Base-by-base conservation (phyloP, 129 eudicot species). In the Erigeron canadensis region DNA sequence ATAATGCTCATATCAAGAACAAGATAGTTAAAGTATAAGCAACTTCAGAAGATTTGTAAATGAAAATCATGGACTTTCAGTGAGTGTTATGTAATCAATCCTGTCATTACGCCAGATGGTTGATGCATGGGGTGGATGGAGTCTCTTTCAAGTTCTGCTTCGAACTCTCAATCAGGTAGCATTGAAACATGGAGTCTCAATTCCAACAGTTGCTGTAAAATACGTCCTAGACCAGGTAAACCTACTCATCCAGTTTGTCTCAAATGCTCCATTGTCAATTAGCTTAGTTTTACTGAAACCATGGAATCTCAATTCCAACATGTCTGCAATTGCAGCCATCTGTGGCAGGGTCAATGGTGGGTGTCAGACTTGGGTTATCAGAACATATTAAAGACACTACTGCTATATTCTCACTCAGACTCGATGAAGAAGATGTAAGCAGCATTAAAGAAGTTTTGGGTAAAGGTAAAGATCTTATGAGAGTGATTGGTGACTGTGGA, bases 111-210 rank as follows among this genome's bases (percentile, higher is more conserved):
- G 54, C 40, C 85, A 95, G 99, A 90, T 95, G 97, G 94, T 95
- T 76, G 99, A 95, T 83, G 99, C 99, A 37, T 95, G 99, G 99
- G 99, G 99, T 56, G 97, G 99, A 64, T 95, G 99, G 99, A 66
- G 85, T 82, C 87, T 77, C 46, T 95, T 95, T 78, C 99, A 94
- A 79, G 84, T 7, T 65, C 73, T 94, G 76, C 97, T 94, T 58
- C 81, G 83, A 76, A 91, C 95, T 5, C 82, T 95, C 63, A 88
- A 88, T 46, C 80, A 17, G 58, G 93, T 95, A 22, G 96, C 96
- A 75, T 57, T 72, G 5, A 95, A 95, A 65, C 97, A 95, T 42
- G 88, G 89, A 4, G 99, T 95, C 74, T 86, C 99, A 4, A 95
- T 95, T 70, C 87, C 99, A 60, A 84, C 95, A 2, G 97, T 95